Percentiles rank a stretch among this genome's conserved stretches.
Conservation (phyloP, 192 early-diverging fungal species). For the Entomortierella lignicola region DNA sequence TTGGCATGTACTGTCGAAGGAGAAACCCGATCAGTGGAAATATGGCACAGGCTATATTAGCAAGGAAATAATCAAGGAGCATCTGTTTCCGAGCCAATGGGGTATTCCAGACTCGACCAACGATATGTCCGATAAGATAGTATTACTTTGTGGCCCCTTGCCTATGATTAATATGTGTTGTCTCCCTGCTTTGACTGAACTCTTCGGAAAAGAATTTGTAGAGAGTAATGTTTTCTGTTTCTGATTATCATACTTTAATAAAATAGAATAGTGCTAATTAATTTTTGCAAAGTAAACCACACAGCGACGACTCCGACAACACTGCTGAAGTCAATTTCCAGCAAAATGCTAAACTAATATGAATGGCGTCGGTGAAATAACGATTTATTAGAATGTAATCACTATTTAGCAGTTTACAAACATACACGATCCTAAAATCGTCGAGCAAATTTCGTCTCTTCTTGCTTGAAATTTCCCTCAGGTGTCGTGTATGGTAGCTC, state of each 20-base stretch:
- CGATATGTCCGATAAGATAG: conserved; percentile 25
- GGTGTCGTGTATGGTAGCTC: background rate
- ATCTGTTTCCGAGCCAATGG: conserved; percentile 27
- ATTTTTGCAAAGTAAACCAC: too few species aligned
- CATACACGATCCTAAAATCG: conserved; percentile 1
- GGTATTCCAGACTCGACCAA: conserved; percentile 3
- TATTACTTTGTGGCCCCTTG: conserved; percentile 57
- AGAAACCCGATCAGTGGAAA: conserved; percentile 38
- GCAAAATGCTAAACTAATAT: too few species aligned
- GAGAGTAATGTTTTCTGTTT: conserved; percentile 47
- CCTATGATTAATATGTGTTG: conserved; percentile 57
- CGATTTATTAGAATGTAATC: too few species aligned
- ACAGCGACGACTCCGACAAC: too few species aligned
- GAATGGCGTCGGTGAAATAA: too few species aligned
- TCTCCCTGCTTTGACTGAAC: conserved; percentile 45
- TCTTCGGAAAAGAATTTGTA: conserved; percentile 35
- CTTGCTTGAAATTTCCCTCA: background rate
- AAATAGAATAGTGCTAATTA: background rate
- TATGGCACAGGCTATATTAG: conserved; percentile 44
- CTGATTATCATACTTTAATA: conserved; percentile 6
- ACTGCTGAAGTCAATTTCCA: too few species aligned
- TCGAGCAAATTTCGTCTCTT: background rate
- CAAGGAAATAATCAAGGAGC: conserved; percentile 38
- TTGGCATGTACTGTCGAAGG: conserved; percentile 68
- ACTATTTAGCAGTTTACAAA: background rate